A percentile compares a stretch with the other conserved stretches of the same genome.
phyloP scores from a whole-genome alignment of 805 yeast genomes.

The Metschnikowia borealis region DNA sequence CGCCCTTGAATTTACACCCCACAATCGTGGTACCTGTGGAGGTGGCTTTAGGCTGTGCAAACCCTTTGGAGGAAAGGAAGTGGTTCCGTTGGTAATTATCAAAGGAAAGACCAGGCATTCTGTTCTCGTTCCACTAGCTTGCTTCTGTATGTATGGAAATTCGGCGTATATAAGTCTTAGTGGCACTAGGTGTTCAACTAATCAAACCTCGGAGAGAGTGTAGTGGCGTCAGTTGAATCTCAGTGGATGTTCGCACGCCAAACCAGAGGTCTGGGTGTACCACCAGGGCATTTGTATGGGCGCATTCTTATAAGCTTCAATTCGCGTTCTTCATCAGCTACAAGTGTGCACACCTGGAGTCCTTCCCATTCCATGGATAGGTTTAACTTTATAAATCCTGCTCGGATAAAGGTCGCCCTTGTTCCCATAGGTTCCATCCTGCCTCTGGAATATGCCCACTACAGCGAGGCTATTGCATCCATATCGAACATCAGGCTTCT shows the following conservation, averaged over 20 bases:
- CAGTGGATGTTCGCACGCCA: conserved; percentile 2
- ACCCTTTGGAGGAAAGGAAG: conserved; percentile 66
- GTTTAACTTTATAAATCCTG: conserved; percentile 56
- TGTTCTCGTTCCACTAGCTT: not conserved
- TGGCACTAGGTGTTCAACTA: not conserved
- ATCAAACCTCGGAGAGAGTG: not conserved
- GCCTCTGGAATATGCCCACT: conserved; percentile 38
- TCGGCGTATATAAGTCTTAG: not conserved
- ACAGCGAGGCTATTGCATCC: conserved; percentile 41
- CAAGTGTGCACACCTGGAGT: conserved; percentile 1
- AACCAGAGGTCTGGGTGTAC: conserved; percentile 3
- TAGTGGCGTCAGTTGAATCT: conserved; percentile 1
- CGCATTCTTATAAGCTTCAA: not conserved
- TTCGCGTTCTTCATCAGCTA: conserved; percentile 1
- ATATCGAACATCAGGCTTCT: conserved; percentile 65
- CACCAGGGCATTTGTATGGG: not conserved
- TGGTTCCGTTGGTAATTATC: conserved; percentile 91
- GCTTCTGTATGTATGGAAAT: not conserved
- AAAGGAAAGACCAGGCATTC: conserved; percentile 87
- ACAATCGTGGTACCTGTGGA: conserved; percentile 99
- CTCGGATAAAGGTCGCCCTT: conserved; percentile 60
- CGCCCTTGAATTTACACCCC: conserved; percentile 88
- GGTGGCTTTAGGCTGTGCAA: conserved; percentile 79
- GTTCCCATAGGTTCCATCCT: conserved; percentile 61
- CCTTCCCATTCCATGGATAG: conserved; percentile 12